These are phyloP conservation scores for Backusella mclennaniae DNA, from an alignment of 192 early-diverging fungal genomes.

Conservation along the genomic window DNA sequence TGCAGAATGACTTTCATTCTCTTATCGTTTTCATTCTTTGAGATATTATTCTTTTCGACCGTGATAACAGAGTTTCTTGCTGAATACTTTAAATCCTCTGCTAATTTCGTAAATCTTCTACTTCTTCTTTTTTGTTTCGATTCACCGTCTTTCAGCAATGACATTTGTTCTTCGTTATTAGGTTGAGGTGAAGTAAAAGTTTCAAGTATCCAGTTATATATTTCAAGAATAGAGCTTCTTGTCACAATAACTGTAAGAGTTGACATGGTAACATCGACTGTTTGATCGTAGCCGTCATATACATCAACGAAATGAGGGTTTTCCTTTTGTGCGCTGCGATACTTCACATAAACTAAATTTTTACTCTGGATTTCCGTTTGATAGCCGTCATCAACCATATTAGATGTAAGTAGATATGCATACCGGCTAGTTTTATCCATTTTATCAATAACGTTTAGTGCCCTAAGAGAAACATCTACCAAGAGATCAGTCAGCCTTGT, in stretches of 20 bases:
- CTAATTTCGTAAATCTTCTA: neutral
- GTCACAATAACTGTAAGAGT: conserved; percentile 68
- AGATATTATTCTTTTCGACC: neutral
- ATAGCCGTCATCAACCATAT: conserved; percentile 35
- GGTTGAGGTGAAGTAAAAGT: conserved; percentile 45
- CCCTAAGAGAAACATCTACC: conserved; percentile 71
- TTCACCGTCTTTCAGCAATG: neutral
- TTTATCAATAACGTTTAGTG: conserved; percentile 73
- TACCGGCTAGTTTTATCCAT: conserved; percentile 46
- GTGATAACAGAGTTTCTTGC: neutral
- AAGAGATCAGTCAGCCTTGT: conserved; percentile 68
- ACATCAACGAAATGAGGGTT: conserved; percentile 57
- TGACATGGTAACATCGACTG: conserved; percentile 62
- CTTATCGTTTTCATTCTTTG: neutral
- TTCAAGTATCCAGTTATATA: conserved; percentile 74
- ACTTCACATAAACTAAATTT: conserved; percentile 57
- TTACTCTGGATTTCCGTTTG: neutral
- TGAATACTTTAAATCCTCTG: neutral
- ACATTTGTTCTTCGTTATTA: neutral
- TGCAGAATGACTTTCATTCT: conserved; percentile 26
- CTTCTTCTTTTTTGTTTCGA: neutral
- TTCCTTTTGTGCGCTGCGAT: conserved; percentile 53
- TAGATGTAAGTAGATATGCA: conserved; percentile 56
- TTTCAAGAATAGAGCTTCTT: conserved; percentile 63
- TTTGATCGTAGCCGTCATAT: conserved; percentile 67